Conservation (phyloP, 495 filamentous ascomycete species). For the Lasiosphaeria hispida region DNA sequence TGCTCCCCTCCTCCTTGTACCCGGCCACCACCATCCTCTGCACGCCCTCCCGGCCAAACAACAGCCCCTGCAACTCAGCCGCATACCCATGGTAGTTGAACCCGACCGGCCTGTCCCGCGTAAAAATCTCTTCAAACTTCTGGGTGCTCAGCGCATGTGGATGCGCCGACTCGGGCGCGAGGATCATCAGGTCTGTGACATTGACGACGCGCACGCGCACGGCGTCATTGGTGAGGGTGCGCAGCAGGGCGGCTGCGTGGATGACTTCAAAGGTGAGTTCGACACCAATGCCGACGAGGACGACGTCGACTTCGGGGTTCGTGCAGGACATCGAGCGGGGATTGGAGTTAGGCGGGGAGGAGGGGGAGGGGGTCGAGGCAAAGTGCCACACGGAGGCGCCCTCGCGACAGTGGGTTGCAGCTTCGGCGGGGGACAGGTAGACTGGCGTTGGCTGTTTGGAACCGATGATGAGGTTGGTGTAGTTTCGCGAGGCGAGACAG, state of each 20-base stretch:
- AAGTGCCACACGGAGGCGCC: conserved; percentile 68
- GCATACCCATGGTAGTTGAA: conserved; percentile 75
- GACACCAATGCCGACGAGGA: conserved; percentile 67
- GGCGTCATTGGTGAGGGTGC: conserved; percentile 45
- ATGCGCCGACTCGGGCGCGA: conserved; percentile 57
- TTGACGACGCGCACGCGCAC: conserved; percentile 65
- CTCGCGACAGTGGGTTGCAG: conserved; percentile 61
- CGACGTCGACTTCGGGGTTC: conserved; percentile 57
- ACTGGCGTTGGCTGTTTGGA: conserved; percentile 70
- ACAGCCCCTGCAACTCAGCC: conserved; percentile 59
- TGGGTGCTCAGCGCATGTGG: conserved; percentile 58
- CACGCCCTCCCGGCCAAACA: conserved; percentile 56
- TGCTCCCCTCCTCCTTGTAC: conserved; percentile 69
- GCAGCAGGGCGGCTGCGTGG: conserved; percentile 59
- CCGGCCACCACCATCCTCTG: conserved; percentile 57
- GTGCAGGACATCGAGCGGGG: no score
- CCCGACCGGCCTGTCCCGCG: conserved; percentile 55
- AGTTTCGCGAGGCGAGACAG: conserved; percentile 62
- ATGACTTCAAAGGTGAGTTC: conserved; percentile 72
- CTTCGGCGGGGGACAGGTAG: conserved; percentile 64
- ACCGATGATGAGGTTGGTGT: conserved; percentile 72
- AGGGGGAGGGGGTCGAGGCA: conserved; percentile 32
- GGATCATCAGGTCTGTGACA: conserved; percentile 71
- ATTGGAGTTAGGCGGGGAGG: no score
- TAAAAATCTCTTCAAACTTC: conserved; percentile 62